Evolutionary conservation across 108 stramenopile species (phyloP).

Genomic region (Skeletonema menzelii): DNA sequence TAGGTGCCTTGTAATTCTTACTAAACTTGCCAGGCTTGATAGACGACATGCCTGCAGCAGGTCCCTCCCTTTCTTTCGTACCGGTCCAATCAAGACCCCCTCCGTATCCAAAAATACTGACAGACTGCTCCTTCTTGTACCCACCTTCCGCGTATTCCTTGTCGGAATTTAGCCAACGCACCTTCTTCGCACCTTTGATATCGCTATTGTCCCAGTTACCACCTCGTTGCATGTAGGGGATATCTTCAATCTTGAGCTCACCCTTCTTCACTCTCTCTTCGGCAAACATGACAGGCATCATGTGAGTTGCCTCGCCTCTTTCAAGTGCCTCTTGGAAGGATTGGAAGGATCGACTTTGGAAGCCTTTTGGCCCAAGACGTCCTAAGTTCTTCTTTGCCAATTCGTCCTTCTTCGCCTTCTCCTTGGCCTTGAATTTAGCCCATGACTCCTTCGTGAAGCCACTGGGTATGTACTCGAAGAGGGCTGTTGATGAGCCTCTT

Average conservation of each 20-base stretch:
- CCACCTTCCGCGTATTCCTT: conserved; percentile 76
- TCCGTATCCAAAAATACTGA: conserved; percentile 73
- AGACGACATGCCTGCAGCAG: conserved; percentile 5
- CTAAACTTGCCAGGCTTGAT: conserved; percentile 44
- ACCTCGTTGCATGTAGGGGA: conserved; percentile 85
- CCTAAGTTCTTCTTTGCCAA: conserved; percentile 46
- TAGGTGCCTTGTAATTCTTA: conserved; percentile 86
- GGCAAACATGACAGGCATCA: conserved; percentile 73
- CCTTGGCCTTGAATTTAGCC: conserved; percentile 66
- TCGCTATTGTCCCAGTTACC: conserved; percentile 60
- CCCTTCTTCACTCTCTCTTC: conserved; percentile 62
- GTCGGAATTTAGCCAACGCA: conserved; percentile 38
- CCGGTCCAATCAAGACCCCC: conserved; percentile 87
- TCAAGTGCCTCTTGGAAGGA: conserved; percentile 83
- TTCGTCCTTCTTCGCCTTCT: conserved; percentile 52
- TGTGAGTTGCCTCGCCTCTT: conserved; percentile 69
- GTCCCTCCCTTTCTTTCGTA: conserved; percentile 26
- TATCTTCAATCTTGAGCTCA: conserved; percentile 68
- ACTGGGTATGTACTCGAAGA: conserved; percentile 71
- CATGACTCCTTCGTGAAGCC: conserved; percentile 80
- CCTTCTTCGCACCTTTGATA: conserved; percentile 49
- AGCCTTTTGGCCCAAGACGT: conserved; percentile 69
- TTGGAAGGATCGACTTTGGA: conserved; percentile 77
- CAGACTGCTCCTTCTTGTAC: conserved; percentile 77
- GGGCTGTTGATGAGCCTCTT: conserved; percentile 14